Evolutionary conservation across 192 early-diverging fungal species (phyloP).

Genomic region (Backusella westeae): DNA sequence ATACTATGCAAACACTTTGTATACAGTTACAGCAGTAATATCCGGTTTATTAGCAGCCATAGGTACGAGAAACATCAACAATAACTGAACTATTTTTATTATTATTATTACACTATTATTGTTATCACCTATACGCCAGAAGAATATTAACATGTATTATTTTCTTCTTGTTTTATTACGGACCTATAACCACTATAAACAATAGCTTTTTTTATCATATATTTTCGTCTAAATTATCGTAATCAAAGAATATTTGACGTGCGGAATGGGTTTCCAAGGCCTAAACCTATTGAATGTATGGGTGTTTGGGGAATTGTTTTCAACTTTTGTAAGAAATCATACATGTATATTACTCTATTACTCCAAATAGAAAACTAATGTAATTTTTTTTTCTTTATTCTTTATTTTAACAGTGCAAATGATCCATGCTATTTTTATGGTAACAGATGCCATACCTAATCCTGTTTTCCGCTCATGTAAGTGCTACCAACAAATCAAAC

Average conservation of each 20-base stretch:
- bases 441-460: slow-evolving; percentile 11
- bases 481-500: neutral
- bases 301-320: neutral
- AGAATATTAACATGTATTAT: neutral
- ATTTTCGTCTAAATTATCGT: slow-evolving; percentile 6
- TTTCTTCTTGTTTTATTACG: neutral
- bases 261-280: slow-evolving; percentile 7
- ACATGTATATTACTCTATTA: neutral
- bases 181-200: neutral
- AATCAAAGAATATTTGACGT: slow-evolving; percentile 14
- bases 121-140: neutral
- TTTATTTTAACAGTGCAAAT: neutral
- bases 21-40: neutral
- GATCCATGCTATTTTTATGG: neutral
- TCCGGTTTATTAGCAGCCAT: neutral
- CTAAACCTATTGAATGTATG: slow-evolving; percentile 9
- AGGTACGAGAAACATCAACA: neutral
- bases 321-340: neutral
- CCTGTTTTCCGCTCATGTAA: slow-evolving; percentile 6
- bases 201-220: neutral
- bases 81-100: neutral
- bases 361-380: neutral
- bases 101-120: neutral
- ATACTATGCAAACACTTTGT: neutral
- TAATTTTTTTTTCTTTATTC: neutral